These are phyloP conservation scores for Amanita molliuscula DNA, from an alignment of 768 basidiomycete species.

Conservation along the genomic window DNA sequence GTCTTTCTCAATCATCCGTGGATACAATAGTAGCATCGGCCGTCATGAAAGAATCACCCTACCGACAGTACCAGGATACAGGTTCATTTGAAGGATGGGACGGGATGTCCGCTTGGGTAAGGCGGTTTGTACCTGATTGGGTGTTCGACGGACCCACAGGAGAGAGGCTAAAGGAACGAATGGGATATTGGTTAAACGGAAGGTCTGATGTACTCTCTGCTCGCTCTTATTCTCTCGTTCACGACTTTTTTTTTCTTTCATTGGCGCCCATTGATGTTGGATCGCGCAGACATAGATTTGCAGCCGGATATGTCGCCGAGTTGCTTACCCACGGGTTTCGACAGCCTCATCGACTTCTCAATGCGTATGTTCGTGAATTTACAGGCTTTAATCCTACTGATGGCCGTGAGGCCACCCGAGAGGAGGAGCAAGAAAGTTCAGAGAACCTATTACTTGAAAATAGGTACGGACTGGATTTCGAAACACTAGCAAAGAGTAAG, in stretches of 20 bases:
- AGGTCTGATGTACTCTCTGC: constrained; percentile 17
- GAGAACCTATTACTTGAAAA: background rate
- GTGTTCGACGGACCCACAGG: constrained; percentile 20
- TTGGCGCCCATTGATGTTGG: background rate
- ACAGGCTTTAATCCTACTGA: constrained; percentile 30
- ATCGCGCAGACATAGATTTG: constrained; percentile 31
- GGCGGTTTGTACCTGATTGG: constrained; percentile 24
- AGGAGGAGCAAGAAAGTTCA: constrained; percentile 16
- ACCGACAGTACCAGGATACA: constrained; percentile 35
- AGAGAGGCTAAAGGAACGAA: constrained; percentile 23
- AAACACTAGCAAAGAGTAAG: constrained; percentile 31
- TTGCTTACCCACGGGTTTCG: constrained; percentile 27
- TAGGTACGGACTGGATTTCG: constrained; percentile 26
- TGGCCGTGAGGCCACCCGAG: constrained; percentile 15
- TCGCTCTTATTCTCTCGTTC: background rate
- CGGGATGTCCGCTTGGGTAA: constrained; percentile 24
- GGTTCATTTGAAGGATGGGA: constrained; percentile 28
- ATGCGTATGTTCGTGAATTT: constrained; percentile 30
- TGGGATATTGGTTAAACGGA: constrained; percentile 36
- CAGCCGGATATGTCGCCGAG: constrained; percentile 31
- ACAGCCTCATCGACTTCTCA: constrained; percentile 28
- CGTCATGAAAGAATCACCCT: constrained; percentile 35
- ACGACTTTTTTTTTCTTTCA: background rate
- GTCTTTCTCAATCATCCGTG: constrained; percentile 33
- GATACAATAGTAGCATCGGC: constrained; percentile 35